Base-by-base conservation (phyloP, 1,139 yeast species). In the Candida anutae region DNA sequence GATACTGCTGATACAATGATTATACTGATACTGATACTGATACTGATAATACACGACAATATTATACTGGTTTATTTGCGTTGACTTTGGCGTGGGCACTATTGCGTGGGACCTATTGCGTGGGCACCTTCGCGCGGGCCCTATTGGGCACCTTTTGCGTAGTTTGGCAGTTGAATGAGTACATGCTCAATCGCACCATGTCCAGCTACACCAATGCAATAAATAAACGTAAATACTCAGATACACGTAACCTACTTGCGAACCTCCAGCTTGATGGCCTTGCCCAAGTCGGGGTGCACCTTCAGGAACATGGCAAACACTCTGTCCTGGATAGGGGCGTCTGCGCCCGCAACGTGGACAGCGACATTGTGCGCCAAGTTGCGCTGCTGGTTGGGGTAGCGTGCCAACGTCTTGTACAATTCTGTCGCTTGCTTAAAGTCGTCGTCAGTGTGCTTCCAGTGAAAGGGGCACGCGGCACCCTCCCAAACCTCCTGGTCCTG, bases 401-500 rank as follows among this genome's bases (percentile, higher is more conserved):
- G 78, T 36, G 81, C 83, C 55, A 83, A 70, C 26, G 81, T 90
- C 35, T 77, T 64, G 78, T 64, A 72, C 82, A 88, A 52, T 67
- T 43, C 64, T 56, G 43, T 54, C 64, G 57, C 80, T 68, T 46
- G 96, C 71, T 60, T 79, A 83, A 48, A 68, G 54, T 85, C 95
- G 32, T 69, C 79, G 33, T 77, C 80, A 25, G 71, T 70, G 33
- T 73, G 74, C 38, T 73, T 69, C 95, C 95, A 87, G 65, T 84
- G 93, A 77, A 75, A 82, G 44, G 85, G 84, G 40, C 77, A 65
- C 32, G 94, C 95, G 39, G 93, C 77, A 36, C 96, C 96, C 34
- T 68, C 61, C 88, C 95, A 87, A 37, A 73, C 69, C 62, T 88
- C 96, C 57, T 85, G 95, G 39, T 73, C 74, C 49, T 70, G 69